These are phyloP conservation scores for Cryptococcus neoformans DNA, from an alignment of 1,284 basidiomycete genomes.

Conservation along the genomic window DNA sequence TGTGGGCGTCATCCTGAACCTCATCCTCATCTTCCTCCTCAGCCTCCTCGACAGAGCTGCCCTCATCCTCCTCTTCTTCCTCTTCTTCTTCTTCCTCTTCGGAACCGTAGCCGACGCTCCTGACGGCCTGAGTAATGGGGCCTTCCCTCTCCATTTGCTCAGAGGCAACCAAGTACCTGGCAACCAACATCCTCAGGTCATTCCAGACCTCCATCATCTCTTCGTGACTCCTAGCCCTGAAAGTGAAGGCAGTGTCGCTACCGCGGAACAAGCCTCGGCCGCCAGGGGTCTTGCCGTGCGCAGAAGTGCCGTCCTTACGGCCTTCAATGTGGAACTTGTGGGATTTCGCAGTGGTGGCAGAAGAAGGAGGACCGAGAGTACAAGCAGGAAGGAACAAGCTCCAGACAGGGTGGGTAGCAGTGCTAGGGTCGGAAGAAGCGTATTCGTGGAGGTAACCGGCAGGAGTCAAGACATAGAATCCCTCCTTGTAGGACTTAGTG, in stretches of 20 bases:
- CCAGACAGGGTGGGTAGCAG: constrained; percentile 69
- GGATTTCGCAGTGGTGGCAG: constrained; percentile 61
- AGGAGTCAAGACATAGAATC: constrained; percentile 90
- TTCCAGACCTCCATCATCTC: constrained; percentile 99
- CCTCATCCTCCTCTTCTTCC: constrained; percentile 64
- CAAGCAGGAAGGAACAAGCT: constrained; percentile 92
- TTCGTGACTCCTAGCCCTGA: constrained; percentile 84
- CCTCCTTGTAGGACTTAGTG: constrained; percentile 83
- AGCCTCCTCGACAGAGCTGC: constrained; percentile 70
- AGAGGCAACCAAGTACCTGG: constrained; percentile 90
- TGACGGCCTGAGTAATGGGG: constrained; percentile 88
- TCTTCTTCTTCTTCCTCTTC: constrained; percentile 69
- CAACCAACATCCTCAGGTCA: constrained; percentile 93
- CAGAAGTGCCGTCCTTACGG: constrained; percentile 63
- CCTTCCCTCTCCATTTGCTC: constrained; percentile 93
- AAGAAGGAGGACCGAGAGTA: constrained; percentile 90
- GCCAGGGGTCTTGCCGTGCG: constrained; percentile 59
- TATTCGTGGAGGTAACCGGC: constrained; percentile 96
- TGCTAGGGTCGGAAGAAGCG: constrained; percentile 70
- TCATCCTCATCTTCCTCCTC: constrained; percentile 54
- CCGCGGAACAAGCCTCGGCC: constrained; percentile 55
- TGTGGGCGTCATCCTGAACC: constrained; percentile 42
- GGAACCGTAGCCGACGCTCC: constrained; percentile 70
- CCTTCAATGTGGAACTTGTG: constrained; percentile 99
- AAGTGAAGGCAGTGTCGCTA: constrained; percentile 73